A percentile compares a stretch with the other conserved stretches of the same genome.
These are phyloP conservation scores for Suillus weaverae DNA, from an alignment of 768 basidiomycete genomes.

Conservation along the genomic window DNA sequence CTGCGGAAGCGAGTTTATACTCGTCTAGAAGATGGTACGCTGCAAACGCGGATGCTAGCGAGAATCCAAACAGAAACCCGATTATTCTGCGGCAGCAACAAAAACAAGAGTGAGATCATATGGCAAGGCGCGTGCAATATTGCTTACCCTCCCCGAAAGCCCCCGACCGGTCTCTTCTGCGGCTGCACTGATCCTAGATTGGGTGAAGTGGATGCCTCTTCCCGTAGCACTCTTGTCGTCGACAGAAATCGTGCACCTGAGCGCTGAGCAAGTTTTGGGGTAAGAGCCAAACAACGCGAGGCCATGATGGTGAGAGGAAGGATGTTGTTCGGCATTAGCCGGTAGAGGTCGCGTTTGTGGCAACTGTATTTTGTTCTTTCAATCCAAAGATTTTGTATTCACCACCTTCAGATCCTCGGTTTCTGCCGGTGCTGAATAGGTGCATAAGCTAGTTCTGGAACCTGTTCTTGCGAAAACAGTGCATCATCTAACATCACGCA, in stretches of 20 bases:
- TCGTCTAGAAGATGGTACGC: slow-evolving; percentile 89
- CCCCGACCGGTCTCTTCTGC: slow-evolving; percentile 76
- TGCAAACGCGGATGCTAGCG: slow-evolving; percentile 81
- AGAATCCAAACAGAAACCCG: slow-evolving; percentile 88
- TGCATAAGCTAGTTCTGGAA: slow-evolving; percentile 15
- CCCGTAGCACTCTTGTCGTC: slow-evolving; percentile 42
- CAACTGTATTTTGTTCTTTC: neutral
- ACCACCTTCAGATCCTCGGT: slow-evolving; percentile 14
- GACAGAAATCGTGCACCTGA: slow-evolving; percentile 40
- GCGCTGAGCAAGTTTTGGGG: slow-evolving; percentile 17
- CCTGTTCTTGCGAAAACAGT: slow-evolving; percentile 25
- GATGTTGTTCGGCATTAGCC: slow-evolving; percentile 24
- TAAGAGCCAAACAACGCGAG: slow-evolving; percentile 29
- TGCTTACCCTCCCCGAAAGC: slow-evolving; percentile 62
- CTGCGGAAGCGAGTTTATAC: slow-evolving; percentile 85
- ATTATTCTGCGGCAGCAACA: slow-evolving; percentile 54
- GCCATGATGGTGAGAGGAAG: slow-evolving; percentile 19
- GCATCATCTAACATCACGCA: slow-evolving; percentile 25
- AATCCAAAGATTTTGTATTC: neutral
- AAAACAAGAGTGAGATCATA: slow-evolving; percentile 5
- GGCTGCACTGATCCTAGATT: slow-evolving; percentile 55
- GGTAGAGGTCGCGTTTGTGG: slow-evolving; percentile 11
- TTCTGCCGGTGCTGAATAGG: slow-evolving; percentile 17
- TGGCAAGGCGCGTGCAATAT: slow-evolving; percentile 9
- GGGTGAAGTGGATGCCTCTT: slow-evolving; percentile 41